Evolutionary conservation across 2,329 filamentous ascomycete genomes (phyloP), one percentile per base, ranked within the genome.

Genomic region (Phialophora chinensis): DNA sequence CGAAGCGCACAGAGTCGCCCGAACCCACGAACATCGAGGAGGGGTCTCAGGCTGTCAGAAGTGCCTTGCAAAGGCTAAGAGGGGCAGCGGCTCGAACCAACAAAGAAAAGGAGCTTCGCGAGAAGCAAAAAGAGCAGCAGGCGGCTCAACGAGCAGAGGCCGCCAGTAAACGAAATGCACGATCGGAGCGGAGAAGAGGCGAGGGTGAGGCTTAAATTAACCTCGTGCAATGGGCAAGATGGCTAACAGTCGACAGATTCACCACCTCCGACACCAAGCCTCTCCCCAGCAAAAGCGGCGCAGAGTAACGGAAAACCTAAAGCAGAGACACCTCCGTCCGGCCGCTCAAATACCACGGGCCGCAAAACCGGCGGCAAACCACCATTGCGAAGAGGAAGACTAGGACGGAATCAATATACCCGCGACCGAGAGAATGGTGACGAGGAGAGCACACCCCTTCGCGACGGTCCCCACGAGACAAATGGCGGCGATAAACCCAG

Each of bases 391-490:
- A 87, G 88, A 72, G 88, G 85, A 42, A 88, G 89, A 65, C 75
- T 87, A 66, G 90, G 90, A 20, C 88, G 90, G 69, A 95, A 94
- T 70, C 92, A 95, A 77, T 93, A 94, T 73, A 93, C 90, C 0
- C 90, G 90, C 74, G 90, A 93, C 69, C 90, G 92, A 75, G 81
- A 86, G 70, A 80, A 86, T 76, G 78, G 84, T 75, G 81, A 84
- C 65, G 80, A 84, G 44, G 76, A 79, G 42, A 42, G 49, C 49
- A 72, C 71, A 12, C 71, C 72, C 68, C 53, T 72, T 67, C 49
- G 74, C 72, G 71, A 75, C 71, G 66, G 71, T 67, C 59, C 71
- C 59, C 63, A 73, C 68, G 70, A 73, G 56, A 59, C 66, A 60
- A 70, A 68, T 44, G 69, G 70, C 12, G 59, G 49, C 29, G 49